phyloP scores from a whole-genome alignment of 1,284 basidiomycete genomes.

The Bjerkandera adusta region DNA sequence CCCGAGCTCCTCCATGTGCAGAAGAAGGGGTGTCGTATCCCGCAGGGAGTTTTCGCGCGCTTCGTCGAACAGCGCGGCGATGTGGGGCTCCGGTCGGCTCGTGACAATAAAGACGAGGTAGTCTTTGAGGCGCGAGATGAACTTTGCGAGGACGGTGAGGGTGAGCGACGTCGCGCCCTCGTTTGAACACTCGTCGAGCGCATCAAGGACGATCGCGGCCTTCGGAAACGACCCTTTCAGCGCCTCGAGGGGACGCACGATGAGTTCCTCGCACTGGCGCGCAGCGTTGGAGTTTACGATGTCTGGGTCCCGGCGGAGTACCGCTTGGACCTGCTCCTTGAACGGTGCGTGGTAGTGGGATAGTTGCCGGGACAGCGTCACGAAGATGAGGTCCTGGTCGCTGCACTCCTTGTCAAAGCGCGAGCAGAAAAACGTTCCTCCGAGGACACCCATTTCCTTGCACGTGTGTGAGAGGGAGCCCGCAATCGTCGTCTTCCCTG shows the following conservation, averaged over 20 bases:
- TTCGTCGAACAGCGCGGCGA: constrained; percentile 16
- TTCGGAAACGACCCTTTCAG: constrained; percentile 14
- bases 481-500: constrained; percentile 15
- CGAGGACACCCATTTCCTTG: constrained; percentile 16
- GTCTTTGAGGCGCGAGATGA: not conserved
- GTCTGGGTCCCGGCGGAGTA: constrained; percentile 15
- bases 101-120: constrained; percentile 22
- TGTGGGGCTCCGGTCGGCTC: constrained; percentile 24
- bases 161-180: constrained; percentile 17
- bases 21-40: not conserved
- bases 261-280: constrained; percentile 21
- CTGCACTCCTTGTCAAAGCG: constrained; percentile 20
- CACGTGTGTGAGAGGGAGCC: constrained; percentile 12
- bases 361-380: constrained; percentile 28
- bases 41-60: not conserved
- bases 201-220: constrained; percentile 26
- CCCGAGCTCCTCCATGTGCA: not conserved
- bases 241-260: constrained; percentile 24
- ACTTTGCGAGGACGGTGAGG: constrained; percentile 12
- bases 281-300: constrained; percentile 7
- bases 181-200: constrained; percentile 28
- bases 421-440: constrained; percentile 33
- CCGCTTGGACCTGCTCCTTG: too few relatives aligned
- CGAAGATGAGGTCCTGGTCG: constrained; percentile 21
- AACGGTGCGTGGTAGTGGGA: constrained; percentile 17